A percentile compares a stretch with the other conserved stretches of the same genome.
phyloP scores from a whole-genome alignment of 1,139 yeast genomes.

The Arxiozyma heterogenica region DNA sequence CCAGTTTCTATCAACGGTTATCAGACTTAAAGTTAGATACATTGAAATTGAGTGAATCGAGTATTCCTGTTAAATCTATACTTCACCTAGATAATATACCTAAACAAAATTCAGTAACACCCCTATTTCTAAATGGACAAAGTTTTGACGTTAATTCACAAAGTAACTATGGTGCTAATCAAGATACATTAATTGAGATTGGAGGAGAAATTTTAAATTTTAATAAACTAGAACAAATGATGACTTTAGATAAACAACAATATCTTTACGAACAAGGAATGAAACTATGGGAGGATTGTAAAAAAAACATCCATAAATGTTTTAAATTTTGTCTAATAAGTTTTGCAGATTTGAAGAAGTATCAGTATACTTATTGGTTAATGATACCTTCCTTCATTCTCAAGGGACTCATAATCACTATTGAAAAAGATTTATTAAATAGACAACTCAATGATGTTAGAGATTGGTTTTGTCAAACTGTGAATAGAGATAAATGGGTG shows the following conservation, averaged over 20 bases:
- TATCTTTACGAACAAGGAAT: constrained; percentile 43
- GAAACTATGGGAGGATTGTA: constrained; percentile 21
- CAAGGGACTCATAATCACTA: constrained; percentile 28
- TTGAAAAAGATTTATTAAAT: constrained; percentile 3
- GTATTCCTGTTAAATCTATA: constrained; percentile 27
- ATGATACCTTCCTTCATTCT: constrained; percentile 60
- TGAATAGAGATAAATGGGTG: constrained; percentile 23
- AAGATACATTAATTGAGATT: constrained; percentile 5
- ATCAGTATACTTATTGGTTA: constrained; percentile 82
- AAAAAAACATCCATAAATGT: constrained; percentile 16
- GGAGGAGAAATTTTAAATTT: constrained; percentile 38
- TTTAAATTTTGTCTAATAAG: constrained; percentile 48
- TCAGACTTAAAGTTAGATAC: constrained; percentile 32
- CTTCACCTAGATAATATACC: constrained; percentile 33
- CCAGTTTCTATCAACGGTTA: constrained; percentile 74
- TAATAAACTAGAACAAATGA: constrained; percentile 83
- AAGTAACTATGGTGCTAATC: constrained; percentile 5
- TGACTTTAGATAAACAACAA: constrained; percentile 49
- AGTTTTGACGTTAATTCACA: constrained; percentile 29
- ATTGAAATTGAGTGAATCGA: constrained; percentile 26
- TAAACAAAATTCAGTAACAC: constrained; percentile 31
- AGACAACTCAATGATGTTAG: constrained; percentile 11
- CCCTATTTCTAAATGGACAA: constrained; percentile 34
- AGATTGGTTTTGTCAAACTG: constrained; percentile 11
- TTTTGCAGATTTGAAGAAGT: constrained; percentile 83